Conservation (phyloP, 306 rosid genomes). For the Acacia melanoxylon region DNA sequence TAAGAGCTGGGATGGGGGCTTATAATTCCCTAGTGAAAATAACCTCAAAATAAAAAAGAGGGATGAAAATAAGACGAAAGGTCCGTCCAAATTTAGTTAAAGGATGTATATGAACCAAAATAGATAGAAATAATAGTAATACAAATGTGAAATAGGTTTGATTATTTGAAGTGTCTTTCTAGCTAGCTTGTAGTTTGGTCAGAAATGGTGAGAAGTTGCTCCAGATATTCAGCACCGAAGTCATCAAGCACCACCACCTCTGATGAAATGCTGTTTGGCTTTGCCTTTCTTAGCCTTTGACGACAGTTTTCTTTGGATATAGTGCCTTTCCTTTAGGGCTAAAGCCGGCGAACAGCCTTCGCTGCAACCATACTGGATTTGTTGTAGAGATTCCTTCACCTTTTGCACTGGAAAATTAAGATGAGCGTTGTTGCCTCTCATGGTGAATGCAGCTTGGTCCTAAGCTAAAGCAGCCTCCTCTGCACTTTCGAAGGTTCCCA, state of each 20-base stretch:
- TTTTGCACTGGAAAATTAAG: neutral
- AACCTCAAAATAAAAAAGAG: neutral
- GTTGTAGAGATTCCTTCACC: neutral
- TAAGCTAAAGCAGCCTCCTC: neutral
- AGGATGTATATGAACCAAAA: neutral
- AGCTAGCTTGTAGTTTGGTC: neutral
- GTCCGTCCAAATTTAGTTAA: neutral
- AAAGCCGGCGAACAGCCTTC: neutral
- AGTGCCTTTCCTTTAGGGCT: neutral
- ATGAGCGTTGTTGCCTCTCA: neutral
- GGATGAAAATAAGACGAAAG: neutral
- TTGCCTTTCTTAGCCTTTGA: neutral
- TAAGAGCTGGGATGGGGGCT: neutral
- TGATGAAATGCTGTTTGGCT: neutral
- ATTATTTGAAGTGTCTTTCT: neutral
- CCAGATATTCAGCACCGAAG: neutral
- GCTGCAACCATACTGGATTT: neutral
- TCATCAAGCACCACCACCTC: neutral
- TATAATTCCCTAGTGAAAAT: neutral
- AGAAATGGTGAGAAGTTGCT: neutral
- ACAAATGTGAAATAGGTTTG: neutral
- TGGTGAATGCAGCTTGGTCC: neutral
- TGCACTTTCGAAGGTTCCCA: neutral
- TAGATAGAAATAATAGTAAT: neutral
- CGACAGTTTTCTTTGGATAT: neutral